Conservation (phyloP, 202 grass and related monocot genomes). For the Zoysia matrella region DNA sequence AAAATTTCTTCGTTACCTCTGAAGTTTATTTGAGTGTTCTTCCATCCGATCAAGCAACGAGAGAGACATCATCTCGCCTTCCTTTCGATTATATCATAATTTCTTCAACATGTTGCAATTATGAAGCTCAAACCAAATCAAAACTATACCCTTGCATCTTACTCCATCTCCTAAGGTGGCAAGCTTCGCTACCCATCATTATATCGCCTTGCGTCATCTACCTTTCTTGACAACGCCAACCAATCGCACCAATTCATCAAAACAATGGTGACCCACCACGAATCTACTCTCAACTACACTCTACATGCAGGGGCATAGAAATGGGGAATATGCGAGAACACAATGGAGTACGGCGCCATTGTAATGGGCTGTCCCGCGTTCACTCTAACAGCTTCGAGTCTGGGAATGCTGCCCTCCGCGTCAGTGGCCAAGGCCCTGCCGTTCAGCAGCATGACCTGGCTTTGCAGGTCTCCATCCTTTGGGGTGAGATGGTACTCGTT, state of each 20-base stretch:
- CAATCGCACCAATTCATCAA: constrained; percentile 8
- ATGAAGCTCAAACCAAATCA: not conserved
- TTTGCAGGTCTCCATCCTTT: constrained; percentile 64
- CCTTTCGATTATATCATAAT: not conserved
- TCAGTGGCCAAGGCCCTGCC: constrained; percentile 61
- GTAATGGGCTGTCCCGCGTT: constrained; percentile 59
- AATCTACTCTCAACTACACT: constrained; percentile 21
- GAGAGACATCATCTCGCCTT: not conserved
- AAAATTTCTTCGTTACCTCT: not conserved
- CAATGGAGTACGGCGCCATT: constrained; percentile 66
- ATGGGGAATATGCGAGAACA: constrained; percentile 72
- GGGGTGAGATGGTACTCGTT: constrained; percentile 92
- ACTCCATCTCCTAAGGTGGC: constrained; percentile 31
- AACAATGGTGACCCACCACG: constrained; percentile 10
- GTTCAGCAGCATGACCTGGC: constrained; percentile 92
- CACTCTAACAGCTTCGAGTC: constrained; percentile 53
- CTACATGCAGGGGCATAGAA: constrained; percentile 76
- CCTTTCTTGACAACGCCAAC: not conserved
- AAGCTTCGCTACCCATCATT: constrained; percentile 54
- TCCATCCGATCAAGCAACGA: not conserved
- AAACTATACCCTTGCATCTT: constrained; percentile 25
- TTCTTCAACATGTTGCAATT: not conserved
- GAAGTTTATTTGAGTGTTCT: not conserved
- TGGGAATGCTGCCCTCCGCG: constrained; percentile 61
- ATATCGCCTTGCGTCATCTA: not conserved